Base-by-base conservation (phyloP, 306 rosid genomes). In the Lagenaria siceraria region DNA sequence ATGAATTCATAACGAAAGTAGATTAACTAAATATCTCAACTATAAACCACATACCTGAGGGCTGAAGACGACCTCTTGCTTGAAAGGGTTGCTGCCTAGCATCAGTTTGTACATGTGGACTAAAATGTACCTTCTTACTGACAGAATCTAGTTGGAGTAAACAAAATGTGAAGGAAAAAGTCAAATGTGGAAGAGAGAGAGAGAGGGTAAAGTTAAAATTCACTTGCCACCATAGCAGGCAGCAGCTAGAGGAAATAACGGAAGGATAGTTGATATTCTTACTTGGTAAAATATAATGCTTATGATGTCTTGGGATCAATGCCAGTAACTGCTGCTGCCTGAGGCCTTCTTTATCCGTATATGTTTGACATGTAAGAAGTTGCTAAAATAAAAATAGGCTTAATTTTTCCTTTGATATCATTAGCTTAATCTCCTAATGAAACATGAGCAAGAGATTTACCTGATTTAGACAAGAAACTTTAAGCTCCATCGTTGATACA, bases 271-370 rank as follows among this genome's bases (percentile, higher is more conserved):
- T 78, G 74, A 14, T 65, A 79, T 79, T 31, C 87, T 87, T 87
- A 86, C 96, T 88, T 77, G 86, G 90, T 82, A 94, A 81, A 85
- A 85, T 84, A 80, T 94, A 94, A 86, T 94, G 98, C 88, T 95
- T 89, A 87, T 92, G 97, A 86, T 95, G 97, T 58, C 97, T 84
- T 10, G 98, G 96, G 77, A 88, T 85, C 80, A 90, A 56, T 80
- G 96, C 87, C 88, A 90, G 82, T 82, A 92, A 76, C 78, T 92
- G 90, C 79, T 95, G 97, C 85, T 95, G 93, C 88, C 98, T 85
- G 29, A 91, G 75, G 78, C 96, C 98, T 85, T 95, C 98, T 85
- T 89, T 89, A 51, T 89, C 89, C 43, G 81, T 87, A 81, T 88
- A 95, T 10, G 78, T 85, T 85, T 78, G 87, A 83, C 97, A 95